Percentiles rank a stretch among this genome's conserved stretches.
Conservation (phyloP, 768 basidiomycete genomes). For the Collybia sordida region DNA sequence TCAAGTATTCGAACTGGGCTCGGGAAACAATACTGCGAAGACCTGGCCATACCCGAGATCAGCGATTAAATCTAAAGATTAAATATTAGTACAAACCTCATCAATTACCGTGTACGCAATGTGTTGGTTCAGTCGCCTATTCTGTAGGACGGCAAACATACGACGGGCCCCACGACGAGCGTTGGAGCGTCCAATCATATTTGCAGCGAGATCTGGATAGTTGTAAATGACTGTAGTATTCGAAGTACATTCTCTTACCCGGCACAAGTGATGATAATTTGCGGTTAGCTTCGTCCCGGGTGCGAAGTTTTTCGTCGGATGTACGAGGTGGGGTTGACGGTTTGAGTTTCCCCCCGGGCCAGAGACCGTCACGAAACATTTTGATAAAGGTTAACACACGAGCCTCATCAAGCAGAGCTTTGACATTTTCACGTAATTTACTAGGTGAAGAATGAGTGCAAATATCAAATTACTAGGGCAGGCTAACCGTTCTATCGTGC, state of each 20-base stretch:
- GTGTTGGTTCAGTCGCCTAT: constrained; percentile 92
- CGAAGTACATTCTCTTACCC: constrained; percentile 44
- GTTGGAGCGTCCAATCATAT: constrained; percentile 97
- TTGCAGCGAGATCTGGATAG: constrained; percentile 81
- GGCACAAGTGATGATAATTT: constrained; percentile 92
- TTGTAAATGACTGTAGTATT: neutral
- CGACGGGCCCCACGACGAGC: constrained; percentile 89
- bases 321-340: constrained; percentile 65
- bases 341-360: constrained; percentile 82
- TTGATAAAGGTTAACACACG: constrained; percentile 67
- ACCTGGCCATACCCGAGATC: constrained; percentile 26
- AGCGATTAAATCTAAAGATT: neutral
- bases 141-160: constrained; percentile 93
- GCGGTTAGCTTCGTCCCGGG: constrained; percentile 84
- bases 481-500: constrained; percentile 89
- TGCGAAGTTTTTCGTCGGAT: constrained; percentile 74
- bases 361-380: constrained; percentile 71
- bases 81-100: constrained; percentile 55
- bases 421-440: constrained; percentile 83
- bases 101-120: constrained; percentile 86
- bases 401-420: constrained; percentile 62
- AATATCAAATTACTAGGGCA: neutral
- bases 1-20: constrained; percentile 24
- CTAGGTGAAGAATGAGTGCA: constrained; percentile 36
- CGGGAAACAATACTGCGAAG: constrained; percentile 62